Percentiles rank a stretch among this genome's conserved stretches.
phyloP scores from a whole-genome alignment of 768 basidiomycete species.

The Hericium erinaceus region DNA sequence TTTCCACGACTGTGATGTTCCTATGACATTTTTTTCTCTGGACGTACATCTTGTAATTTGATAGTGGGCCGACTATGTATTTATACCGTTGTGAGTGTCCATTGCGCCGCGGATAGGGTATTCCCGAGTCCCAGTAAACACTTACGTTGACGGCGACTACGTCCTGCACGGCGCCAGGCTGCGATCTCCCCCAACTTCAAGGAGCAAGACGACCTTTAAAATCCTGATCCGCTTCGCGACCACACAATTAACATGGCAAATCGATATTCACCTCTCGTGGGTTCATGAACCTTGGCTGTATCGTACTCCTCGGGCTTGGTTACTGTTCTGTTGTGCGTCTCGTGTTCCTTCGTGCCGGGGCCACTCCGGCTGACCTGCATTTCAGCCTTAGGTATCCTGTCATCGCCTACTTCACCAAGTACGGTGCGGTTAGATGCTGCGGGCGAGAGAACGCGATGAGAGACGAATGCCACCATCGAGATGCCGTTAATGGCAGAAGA shows the following conservation, averaged over 20 bases:
- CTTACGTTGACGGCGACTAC: no score
- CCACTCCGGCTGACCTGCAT: neutral
- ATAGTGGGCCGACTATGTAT: no score
- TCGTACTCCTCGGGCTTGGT: conserved; percentile 13
- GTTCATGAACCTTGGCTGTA: conserved; percentile 29
- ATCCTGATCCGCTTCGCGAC: conserved; percentile 23
- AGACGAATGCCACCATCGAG: no score
- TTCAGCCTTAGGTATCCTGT: conserved; percentile 28
- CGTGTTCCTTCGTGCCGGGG: neutral
- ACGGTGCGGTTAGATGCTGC: neutral
- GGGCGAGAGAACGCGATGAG: no score
- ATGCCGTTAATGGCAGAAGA: no score
- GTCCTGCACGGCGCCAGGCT: no score
- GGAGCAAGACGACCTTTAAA: conserved; percentile 24
- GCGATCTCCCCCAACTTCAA: conserved; percentile 3
- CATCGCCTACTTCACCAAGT: conserved; percentile 20
- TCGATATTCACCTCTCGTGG: conserved; percentile 30
- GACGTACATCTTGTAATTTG: no score
- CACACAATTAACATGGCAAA: conserved; percentile 24
- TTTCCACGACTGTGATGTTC: no score
- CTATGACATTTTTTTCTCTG: no score
- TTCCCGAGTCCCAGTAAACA: no score
- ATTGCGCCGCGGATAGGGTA: no score
- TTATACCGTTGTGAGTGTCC: no score
- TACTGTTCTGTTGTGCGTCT: conserved; percentile 10